Evolutionary conservation across 192 early-diverging fungal species (phyloP), one percentile per base, ranked within the genome.

Genomic region (Gonapodya sp.): DNA sequence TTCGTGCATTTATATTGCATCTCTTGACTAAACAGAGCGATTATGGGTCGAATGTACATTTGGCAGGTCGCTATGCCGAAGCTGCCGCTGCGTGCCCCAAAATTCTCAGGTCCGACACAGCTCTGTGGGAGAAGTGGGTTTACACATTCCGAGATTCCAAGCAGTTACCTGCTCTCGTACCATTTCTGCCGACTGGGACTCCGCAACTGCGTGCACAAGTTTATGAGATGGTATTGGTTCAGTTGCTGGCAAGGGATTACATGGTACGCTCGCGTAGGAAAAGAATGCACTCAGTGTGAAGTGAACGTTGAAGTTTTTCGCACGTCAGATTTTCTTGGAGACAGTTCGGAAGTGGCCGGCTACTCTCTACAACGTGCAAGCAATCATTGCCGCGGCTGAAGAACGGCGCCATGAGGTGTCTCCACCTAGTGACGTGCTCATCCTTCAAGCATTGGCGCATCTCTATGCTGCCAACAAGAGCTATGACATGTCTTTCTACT

Each of bases 121-220:
- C 89, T 14, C 85, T 93, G 0, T 99, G 98, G 98, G 96, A 98
- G 81, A 82, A 90, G 31, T 97, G 96, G 96, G 87, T 98, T 1
- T 94, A 92, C 83, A 89, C 85, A n/a, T 98, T 98, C 87, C 91
- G 93, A 14, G 93, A 96, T 36, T 86, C 90, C 36, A 84, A 91
- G 14, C 88, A 96, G 77, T 85, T 98, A 64, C 84, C 92, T 86
- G 89, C 84, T 24, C 92, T 97, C 78, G 87, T 92, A 0, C 89
- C 88, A 37, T 89, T 86, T 85, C 93, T 99, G 36, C 98, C 98
- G 14, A 90, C 89, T 8, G 83, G 85, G 16, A 84, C 91, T 1
- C 92, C 94, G n/a, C 91, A 89, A 79, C 87, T 99, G 31, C 90
- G 90, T 30, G 90, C 86, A 73, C 91, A 93, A 0, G 88, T 94